Evolutionary conservation across 352 stramenopile genomes (phyloP).

Genomic region (Globisporangium paroecandrum): DNA sequence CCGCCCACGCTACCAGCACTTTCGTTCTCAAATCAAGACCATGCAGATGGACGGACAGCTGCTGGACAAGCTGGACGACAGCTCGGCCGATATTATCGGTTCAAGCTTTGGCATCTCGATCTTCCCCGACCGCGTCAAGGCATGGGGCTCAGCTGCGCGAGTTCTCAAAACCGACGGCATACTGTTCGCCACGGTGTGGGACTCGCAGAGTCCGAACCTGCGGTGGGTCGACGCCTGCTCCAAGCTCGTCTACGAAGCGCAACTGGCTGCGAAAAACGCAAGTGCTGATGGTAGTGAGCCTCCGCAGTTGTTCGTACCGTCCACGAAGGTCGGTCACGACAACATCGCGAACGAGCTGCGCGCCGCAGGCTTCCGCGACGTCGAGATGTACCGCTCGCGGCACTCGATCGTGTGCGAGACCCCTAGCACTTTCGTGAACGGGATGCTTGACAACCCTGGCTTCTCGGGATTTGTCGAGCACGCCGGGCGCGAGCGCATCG

Average conservation of each 20-base stretch:
- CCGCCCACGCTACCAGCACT: too few relatives aligned
- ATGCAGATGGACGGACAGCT: not conserved
- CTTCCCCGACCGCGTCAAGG: constrained; percentile 1
- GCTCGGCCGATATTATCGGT: not conserved
- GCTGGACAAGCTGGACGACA: not conserved
- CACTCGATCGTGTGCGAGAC: not conserved
- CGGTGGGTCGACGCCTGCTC: not conserved
- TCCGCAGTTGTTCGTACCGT: not conserved
- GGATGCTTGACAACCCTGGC: not conserved
- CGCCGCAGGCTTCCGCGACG: not conserved
- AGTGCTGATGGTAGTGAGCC: not conserved
- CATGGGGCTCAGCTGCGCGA: not conserved
- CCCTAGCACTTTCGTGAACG: not conserved
- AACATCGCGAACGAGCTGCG: not conserved
- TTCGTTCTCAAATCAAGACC: not conserved
- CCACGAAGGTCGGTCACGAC: not conserved
- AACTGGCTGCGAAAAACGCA: too few relatives aligned
- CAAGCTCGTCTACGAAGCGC: too few relatives aligned
- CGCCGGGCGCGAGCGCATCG: not conserved
- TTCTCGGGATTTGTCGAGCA: not conserved
- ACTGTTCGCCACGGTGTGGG: not conserved
- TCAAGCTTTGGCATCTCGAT: not conserved
- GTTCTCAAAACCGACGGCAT: not conserved
- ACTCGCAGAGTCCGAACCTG: not conserved
- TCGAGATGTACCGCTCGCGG: not conserved